A percentile compares a stretch with the other conserved stretches of the same genome.
Evolutionary conservation across 116 monocot species (phyloP).

Genomic region (Papilionanthe hybrid): DNA sequence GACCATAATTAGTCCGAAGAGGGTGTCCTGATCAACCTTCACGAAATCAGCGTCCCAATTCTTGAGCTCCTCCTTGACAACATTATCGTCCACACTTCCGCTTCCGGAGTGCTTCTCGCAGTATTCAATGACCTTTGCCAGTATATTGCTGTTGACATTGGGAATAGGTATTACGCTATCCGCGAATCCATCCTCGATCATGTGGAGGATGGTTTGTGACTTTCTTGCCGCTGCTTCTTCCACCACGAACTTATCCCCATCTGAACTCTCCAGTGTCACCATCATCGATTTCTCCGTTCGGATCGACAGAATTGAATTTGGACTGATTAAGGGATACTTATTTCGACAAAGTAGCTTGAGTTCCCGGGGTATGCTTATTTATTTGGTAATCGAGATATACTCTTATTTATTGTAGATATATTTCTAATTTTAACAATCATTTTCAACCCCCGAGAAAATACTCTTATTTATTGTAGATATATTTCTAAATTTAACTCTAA

Average conservation of each 20-base stretch:
- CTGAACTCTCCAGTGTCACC: slow-evolving; percentile 60
- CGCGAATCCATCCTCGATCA: slow-evolving; percentile 76
- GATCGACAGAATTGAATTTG: too few relatives aligned
- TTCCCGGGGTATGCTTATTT: too few relatives aligned
- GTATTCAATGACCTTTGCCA: slow-evolving; percentile 85
- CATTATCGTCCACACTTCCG: not conserved
- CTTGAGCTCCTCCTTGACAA: slow-evolving; percentile 20
- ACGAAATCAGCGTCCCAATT: slow-evolving; percentile 40
- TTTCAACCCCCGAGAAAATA: too few relatives aligned
- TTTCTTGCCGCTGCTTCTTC: slow-evolving; percentile 60
- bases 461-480: too few relatives aligned
- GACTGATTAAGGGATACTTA: too few relatives aligned
- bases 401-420: too few relatives aligned
- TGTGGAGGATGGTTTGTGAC: slow-evolving; percentile 65
- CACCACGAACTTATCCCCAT: slow-evolving; percentile 77
- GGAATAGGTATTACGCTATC: slow-evolving; percentile 62
- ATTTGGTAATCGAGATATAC: too few relatives aligned
- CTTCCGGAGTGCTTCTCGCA: slow-evolving; percentile 55
- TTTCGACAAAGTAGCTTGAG: too few relatives aligned
- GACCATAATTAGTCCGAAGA: slow-evolving; percentile 51
- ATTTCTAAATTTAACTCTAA: too few relatives aligned
- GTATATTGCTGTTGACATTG: slow-evolving; percentile 70
- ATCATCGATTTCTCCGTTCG: not conserved
- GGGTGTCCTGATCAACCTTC: slow-evolving; percentile 41
- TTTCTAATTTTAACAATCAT: too few relatives aligned